A percentile compares a stretch with the other conserved stretches of the same genome.
Conservation (phyloP, 192 early-diverging fungal genomes). For the Gaertneriomyces sp. region DNA sequence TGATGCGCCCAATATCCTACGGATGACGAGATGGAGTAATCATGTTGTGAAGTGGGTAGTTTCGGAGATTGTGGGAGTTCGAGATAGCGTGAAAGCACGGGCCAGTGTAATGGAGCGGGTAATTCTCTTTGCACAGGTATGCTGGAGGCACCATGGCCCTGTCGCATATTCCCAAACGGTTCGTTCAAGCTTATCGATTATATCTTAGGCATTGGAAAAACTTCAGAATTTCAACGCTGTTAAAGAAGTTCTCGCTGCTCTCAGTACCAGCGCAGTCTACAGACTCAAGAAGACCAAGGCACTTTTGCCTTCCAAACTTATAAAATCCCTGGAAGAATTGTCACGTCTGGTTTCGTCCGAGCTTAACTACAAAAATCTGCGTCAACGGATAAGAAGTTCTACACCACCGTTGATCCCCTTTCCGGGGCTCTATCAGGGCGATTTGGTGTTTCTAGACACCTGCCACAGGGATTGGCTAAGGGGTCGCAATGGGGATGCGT, state of each 20-base stretch:
- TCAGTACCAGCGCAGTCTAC: conserved; percentile 51
- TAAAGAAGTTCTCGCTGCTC: conserved; percentile 54
- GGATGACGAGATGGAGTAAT: conserved; percentile 57
- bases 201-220: conserved; percentile 26
- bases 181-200: conserved; percentile 9
- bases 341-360: conserved; percentile 44
- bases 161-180: neutral
- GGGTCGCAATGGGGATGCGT: conserved; percentile 12
- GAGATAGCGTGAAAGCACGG: conserved; percentile 43
- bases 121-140: conserved; percentile 39
- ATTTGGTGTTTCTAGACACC: conserved; percentile 54
- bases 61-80: conserved; percentile 48
- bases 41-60: conserved; percentile 56
- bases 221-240: conserved; percentile 60
- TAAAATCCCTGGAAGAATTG: conserved; percentile 47
- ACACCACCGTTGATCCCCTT: conserved; percentile 59
- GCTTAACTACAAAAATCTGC: conserved; percentile 55
- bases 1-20: conserved; percentile 48
- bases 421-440: conserved; percentile 58
- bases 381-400: conserved; percentile 44
- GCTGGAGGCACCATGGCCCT: neutral
- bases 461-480: conserved; percentile 50
- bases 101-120: conserved; percentile 45
- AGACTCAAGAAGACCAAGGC: conserved; percentile 56
- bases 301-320: conserved; percentile 40